Percentiles rank a stretch among this genome's conserved stretches.
Conservation (phyloP, 169 alveolate genomes). For the Perkinsus olseni region DNA sequence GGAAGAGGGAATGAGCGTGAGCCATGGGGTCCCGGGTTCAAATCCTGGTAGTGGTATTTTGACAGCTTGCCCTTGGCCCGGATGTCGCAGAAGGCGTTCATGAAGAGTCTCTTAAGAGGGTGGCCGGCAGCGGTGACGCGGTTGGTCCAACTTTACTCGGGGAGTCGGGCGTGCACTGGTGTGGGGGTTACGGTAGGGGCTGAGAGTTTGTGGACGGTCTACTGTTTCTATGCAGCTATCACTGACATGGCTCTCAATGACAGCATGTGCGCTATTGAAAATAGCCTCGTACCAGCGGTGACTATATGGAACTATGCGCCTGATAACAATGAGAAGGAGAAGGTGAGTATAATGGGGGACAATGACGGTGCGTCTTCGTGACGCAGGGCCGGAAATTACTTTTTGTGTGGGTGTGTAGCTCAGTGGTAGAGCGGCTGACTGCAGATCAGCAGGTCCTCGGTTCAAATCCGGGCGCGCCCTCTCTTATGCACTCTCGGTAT, state of each 20-base stretch:
- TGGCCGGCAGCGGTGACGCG: not conserved
- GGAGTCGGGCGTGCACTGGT: not conserved
- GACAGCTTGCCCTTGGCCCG: not conserved
- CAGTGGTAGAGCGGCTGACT: slow-evolving; percentile 5
- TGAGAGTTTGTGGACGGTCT: not conserved
- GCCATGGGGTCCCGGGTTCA: not conserved
- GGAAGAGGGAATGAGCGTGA: not conserved
- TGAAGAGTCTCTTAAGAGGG: not conserved
- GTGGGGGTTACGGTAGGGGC: not conserved
- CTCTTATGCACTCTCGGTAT: not conserved
- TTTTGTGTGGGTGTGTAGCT: not conserved
- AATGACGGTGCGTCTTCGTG: not conserved
- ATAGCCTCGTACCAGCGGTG: not conserved
- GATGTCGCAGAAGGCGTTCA: not conserved
- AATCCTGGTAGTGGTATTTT: not conserved
- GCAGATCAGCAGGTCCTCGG: slow-evolving; percentile 6
- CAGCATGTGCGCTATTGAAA: not conserved
- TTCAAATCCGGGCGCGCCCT: slow-evolving; percentile 6
- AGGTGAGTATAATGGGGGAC: not conserved
- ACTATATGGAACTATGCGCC: not conserved
- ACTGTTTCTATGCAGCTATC: not conserved
- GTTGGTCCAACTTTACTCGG: not conserved
- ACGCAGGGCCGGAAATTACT: not conserved
- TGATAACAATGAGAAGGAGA: not conserved
- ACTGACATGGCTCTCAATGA: not conserved